Evolutionary conservation across 2,329 filamentous ascomycete genomes (phyloP).

Genomic region (Curvularia lunata): DNA sequence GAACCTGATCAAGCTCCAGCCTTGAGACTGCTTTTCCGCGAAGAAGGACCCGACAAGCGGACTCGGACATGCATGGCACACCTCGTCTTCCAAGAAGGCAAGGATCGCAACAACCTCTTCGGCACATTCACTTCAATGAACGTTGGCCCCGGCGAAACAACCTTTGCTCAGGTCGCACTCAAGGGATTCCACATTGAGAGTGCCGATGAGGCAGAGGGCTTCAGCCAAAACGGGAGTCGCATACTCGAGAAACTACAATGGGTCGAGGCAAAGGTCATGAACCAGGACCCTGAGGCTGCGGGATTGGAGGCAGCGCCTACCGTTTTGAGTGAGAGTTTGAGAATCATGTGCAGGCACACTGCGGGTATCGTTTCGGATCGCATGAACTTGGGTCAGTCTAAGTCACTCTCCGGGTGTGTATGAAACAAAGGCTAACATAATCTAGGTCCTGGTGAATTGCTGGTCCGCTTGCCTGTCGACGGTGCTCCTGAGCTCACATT

Average conservation of each 20-base stretch:
- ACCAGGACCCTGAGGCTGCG: constrained; percentile 64
- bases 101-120: constrained; percentile 74
- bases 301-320: constrained; percentile 68
- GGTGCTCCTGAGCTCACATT: constrained; percentile 47
- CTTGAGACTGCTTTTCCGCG: constrained; percentile 73
- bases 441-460: constrained; percentile 53
- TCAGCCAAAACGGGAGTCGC: constrained; percentile 48
- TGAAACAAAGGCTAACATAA: constrained; percentile 1
- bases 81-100: constrained; percentile 76
- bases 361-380: constrained; percentile 82
- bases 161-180: constrained; percentile 73
- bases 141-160: constrained; percentile 70
- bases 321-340: constrained; percentile 76
- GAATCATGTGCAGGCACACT: constrained; percentile 76
- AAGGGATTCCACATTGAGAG: constrained; percentile 69
- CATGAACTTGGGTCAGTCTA: constrained; percentile 69
- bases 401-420: neutral
- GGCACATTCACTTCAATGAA: constrained; percentile 74
- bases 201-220: constrained; percentile 57
- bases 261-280: constrained; percentile 74
- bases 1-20: constrained; percentile 70
- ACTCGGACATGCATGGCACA: constrained; percentile 67
- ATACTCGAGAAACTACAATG: constrained; percentile 60
- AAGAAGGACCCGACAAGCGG: constrained; percentile 57
- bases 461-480: constrained; percentile 53